These are phyloP conservation scores for Hypoxylon sp. DNA, from an alignment of 2,329 filamentous ascomycete species.

Conservation along the genomic window DNA sequence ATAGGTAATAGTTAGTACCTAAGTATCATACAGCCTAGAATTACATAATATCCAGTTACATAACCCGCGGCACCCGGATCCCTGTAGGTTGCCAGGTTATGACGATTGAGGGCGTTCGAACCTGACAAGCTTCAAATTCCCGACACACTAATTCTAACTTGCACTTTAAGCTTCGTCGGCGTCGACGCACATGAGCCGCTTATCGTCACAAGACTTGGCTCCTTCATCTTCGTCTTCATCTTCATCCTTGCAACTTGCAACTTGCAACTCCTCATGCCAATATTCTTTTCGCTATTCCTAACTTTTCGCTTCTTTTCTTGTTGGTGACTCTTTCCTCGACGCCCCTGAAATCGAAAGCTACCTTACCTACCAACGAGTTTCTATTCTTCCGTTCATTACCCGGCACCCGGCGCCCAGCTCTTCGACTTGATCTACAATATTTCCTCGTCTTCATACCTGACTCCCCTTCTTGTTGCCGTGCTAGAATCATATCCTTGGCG, in stretches of 20 bases:
- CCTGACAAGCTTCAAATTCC: conserved; percentile 4
- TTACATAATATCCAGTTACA: conserved; percentile 9
- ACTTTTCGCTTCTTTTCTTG: background rate
- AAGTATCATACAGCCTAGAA: too few species aligned
- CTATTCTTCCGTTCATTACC: conserved; percentile 15
- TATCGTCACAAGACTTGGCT: conserved; percentile 17
- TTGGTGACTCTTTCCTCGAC: background rate
- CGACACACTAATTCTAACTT: conserved; percentile 1
- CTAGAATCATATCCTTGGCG: too few species aligned
- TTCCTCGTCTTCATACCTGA: background rate
- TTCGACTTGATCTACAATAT: conserved; percentile 1
- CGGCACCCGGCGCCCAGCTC: conserved; percentile 12
- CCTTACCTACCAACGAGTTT: conserved; percentile 4
- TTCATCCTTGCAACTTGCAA: too few species aligned
- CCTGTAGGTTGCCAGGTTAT: conserved; percentile 21
- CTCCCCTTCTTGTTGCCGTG: too few species aligned
- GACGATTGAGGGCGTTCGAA: conserved; percentile 15
- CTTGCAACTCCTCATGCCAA: too few species aligned
- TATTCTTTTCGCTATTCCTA: conserved; percentile 1
- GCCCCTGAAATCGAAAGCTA: background rate
- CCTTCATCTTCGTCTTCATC: conserved; percentile 4
- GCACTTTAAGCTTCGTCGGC: conserved; percentile 2
- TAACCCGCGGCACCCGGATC: conserved; percentile 15
- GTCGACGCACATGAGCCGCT: conserved; percentile 21
- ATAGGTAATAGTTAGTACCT: too few species aligned